Percentiles rank a stretch among this genome's conserved stretches.
These are phyloP conservation scores for Botrytis galanthina DNA, from an alignment of 2,329 filamentous ascomycete genomes.

Conservation along the genomic window DNA sequence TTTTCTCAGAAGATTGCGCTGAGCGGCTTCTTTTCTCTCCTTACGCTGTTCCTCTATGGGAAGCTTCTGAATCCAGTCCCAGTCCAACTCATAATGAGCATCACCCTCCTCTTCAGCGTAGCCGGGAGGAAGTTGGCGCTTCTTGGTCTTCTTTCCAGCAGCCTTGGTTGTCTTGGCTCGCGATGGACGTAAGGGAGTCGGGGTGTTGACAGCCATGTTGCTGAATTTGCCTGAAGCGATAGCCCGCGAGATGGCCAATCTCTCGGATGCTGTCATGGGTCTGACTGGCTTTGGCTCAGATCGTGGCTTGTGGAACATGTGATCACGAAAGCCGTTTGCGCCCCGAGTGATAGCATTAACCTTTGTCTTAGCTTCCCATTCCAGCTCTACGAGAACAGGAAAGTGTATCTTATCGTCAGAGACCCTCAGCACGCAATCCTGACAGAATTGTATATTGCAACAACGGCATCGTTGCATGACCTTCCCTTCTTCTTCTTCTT, in stretches of 20 bases:
- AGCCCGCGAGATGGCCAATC: neutral
- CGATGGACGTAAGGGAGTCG: neutral
- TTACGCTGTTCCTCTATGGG: neutral
- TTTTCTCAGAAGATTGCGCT: neutral
- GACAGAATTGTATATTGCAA: slow-evolving; percentile 8
- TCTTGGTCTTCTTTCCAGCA: neutral
- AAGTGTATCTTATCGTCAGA: neutral
- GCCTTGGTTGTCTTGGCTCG: neutral
- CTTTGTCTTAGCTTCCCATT: slow-evolving; percentile 1
- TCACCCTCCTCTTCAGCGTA: neutral
- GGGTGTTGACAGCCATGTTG: neutral
- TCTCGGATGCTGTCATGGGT: neutral
- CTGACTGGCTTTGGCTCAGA: neutral
- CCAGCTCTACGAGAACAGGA: neutral
- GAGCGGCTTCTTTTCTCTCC: neutral
- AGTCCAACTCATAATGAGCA: neutral
- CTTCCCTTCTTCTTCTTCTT: neutral
- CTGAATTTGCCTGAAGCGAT: neutral
- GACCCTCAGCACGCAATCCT: neutral
- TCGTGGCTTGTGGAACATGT: neutral
- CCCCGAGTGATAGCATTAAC: slow-evolving; percentile 1
- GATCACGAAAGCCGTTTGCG: neutral
- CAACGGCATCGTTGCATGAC: slow-evolving; percentile 8
- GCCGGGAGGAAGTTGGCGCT: too few relatives aligned
- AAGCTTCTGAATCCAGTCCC: neutral